These are phyloP conservation scores for Austroboletus olivaceoglutinosus DNA, from an alignment of 1,284 basidiomycete species.

Conservation along the genomic window DNA sequence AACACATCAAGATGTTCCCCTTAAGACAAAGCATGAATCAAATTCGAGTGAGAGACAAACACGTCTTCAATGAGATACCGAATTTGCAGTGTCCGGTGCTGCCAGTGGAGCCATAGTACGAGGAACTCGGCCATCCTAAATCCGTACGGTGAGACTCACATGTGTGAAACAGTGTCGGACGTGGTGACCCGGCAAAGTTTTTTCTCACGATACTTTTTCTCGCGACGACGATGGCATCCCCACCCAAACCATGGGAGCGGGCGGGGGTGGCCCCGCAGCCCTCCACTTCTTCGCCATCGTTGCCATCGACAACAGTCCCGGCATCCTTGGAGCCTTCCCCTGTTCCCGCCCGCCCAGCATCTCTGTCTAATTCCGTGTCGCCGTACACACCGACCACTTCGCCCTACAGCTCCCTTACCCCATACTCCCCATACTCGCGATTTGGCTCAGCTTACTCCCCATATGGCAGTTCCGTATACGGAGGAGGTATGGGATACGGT, in stretches of 20 bases:
- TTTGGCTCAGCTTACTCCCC: conserved; percentile 43
- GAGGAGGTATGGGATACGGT: conserved; percentile 36
- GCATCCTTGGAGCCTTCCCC: conserved; percentile 23
- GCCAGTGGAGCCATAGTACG: no score
- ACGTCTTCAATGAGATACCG: no score
- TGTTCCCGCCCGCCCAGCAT: conserved; percentile 43
- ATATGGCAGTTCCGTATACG: conserved; percentile 47
- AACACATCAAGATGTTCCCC: no score
- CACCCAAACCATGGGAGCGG: conserved; percentile 77
- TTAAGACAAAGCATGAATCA: no score
- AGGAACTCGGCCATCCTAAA: no score
- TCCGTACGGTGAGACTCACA: no score
- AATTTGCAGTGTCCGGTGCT: no score
- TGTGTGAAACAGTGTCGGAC: no score
- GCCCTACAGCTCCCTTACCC: conserved; percentile 25
- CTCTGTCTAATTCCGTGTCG: conserved; percentile 29
- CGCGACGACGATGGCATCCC: conserved; percentile 58
- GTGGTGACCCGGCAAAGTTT: background rate
- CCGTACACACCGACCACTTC: conserved; percentile 30
- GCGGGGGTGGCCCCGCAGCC: conserved; percentile 16
- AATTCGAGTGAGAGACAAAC: no score
- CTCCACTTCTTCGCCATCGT: conserved; percentile 9
- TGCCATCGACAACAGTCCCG: conserved; percentile 19
- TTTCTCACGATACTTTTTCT: conserved; percentile 17
- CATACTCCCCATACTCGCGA: conserved; percentile 46